phyloP scores from a whole-genome alignment of 768 basidiomycete genomes.

The Tremella mesenterica region DNA sequence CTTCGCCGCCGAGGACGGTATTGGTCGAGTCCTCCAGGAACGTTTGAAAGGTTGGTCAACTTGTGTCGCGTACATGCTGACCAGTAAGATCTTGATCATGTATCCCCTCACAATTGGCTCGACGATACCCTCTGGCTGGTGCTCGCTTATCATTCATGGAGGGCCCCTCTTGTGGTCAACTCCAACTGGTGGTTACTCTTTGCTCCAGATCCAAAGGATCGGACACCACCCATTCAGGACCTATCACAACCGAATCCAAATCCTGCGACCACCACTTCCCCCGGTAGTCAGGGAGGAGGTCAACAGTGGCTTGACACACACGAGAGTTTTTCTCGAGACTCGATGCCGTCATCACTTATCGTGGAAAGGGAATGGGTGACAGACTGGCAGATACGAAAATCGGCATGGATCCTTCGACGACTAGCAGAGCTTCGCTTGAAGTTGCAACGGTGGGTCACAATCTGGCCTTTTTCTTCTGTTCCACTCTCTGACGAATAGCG shows the following conservation, averaged over 20 bases:
- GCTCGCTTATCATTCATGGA: constrained; percentile 79
- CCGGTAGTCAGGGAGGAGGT: constrained; percentile 23
- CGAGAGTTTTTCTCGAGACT: constrained; percentile 12
- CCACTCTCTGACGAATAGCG: constrained; percentile 47
- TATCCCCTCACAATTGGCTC: constrained; percentile 85
- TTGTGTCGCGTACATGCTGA: neutral
- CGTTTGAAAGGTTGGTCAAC: constrained; percentile 57
- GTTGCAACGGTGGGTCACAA: constrained; percentile 53
- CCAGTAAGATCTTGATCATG: constrained; percentile 58
- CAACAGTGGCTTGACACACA: constrained; percentile 19
- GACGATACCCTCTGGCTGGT: constrained; percentile 87
- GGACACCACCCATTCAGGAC: constrained; percentile 50
- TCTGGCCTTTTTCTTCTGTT: neutral
- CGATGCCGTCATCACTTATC: constrained; percentile 19
- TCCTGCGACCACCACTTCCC: constrained; percentile 8
- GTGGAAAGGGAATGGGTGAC: constrained; percentile 50
- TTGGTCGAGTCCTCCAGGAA: constrained; percentile 63
- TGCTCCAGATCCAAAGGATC: constrained; percentile 55
- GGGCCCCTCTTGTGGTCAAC: constrained; percentile 73
- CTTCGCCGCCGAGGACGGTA: constrained; percentile 54
- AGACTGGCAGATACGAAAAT: constrained; percentile 74
- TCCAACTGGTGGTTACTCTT: constrained; percentile 96
- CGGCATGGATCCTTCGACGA: constrained; percentile 58
- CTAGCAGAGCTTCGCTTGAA: constrained; percentile 43
- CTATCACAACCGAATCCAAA: constrained; percentile 7